Conservation (phyloP, 2,329 filamentous ascomycete genomes). For the Domatiomyces catenatus region DNA sequence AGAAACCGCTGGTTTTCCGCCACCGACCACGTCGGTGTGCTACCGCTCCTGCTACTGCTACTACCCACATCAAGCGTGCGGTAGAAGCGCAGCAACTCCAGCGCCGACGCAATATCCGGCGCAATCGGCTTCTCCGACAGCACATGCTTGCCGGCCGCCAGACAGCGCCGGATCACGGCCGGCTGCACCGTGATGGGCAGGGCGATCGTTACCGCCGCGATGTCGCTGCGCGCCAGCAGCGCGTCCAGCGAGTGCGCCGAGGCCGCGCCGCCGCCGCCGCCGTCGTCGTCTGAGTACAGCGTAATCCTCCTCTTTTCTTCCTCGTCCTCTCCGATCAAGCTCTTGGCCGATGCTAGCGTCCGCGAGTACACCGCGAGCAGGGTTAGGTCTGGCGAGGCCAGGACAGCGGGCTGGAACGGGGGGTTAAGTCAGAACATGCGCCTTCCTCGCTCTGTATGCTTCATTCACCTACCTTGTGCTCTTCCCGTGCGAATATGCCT, state of each 20-base stretch:
- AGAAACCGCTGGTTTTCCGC: constrained; percentile 45
- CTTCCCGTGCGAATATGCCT: constrained; percentile 43
- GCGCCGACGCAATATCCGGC: constrained; percentile 37
- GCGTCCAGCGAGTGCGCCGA: constrained; percentile 32
- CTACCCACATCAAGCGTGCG: constrained; percentile 17
- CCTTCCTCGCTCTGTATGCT: too few species aligned
- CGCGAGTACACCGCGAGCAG: constrained; percentile 47
- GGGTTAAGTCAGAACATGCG: too few species aligned
- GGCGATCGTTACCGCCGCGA: constrained; percentile 38
- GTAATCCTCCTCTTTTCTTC: neutral
- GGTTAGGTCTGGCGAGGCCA: constrained; percentile 28
- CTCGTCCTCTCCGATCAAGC: constrained; percentile 20
- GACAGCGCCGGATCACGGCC: constrained; percentile 34
- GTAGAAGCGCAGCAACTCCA: constrained; percentile 38
- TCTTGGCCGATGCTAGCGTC: constrained; percentile 37
- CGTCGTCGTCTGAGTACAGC: too few species aligned
- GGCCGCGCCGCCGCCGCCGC: too few species aligned
- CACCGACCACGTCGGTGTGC: constrained; percentile 29
- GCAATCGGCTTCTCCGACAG: constrained; percentile 44
- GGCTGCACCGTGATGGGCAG: constrained; percentile 39
- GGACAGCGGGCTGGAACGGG: constrained; percentile 37
- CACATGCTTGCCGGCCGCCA: constrained; percentile 40
- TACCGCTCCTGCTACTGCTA: constrained; percentile 22
- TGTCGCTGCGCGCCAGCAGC: constrained; percentile 33
- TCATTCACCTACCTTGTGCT: constrained; percentile 32